Evolutionary conservation across 1,139 yeast genomes (phyloP), one percentile per base, ranked within the genome.

Genomic region (Suhomyces wounanorum): DNA sequence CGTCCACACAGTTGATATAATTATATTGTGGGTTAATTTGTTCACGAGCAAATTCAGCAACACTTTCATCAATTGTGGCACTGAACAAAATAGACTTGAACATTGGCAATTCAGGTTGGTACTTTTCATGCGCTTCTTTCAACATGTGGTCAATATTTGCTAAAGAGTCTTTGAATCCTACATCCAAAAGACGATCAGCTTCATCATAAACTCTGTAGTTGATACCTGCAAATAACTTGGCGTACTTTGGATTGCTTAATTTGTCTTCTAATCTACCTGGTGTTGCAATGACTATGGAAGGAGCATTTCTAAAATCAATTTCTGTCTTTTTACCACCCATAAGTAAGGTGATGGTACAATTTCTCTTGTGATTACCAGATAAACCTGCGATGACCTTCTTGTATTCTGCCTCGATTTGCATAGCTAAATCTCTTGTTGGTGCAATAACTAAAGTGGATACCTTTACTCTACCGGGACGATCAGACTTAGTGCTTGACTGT

Each of bases 351-450:
- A 75, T 57, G 41, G 56, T 49, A 23, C 61, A 53, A 40, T 58
- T 53, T 18, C 55, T 54, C n/a, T 48, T 49, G 21, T 52, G 40
- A 4, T 45, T 37, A 8, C 41, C 40, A 1, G 67, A 63, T 38
- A 70, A 55, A 13, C 56, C 49, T 3, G 52, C 48, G 21, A 63
- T 54, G 11, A 84, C 68, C 56, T 81, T 83, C 45, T 73, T 69
- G 49, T 84, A 73, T 58, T 91, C 96, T 46, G 79, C 79, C 56
- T 84, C 82, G 59, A 89, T 90, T 69, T 92, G 98, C 60, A 82
- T 77, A 10, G 97, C 97, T 60, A 92, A 78, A 69, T 92, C 97
- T 72, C 98, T 83, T 8, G 98, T 91, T 43, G 98, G 98, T 1
- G 96, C 87, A 54, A 92, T 79, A 28, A 92, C 83, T 51, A 92